Evolutionary conservation across 2,329 filamentous ascomycete species (phyloP).

Genomic region (Aspergillus arachidicola): DNA sequence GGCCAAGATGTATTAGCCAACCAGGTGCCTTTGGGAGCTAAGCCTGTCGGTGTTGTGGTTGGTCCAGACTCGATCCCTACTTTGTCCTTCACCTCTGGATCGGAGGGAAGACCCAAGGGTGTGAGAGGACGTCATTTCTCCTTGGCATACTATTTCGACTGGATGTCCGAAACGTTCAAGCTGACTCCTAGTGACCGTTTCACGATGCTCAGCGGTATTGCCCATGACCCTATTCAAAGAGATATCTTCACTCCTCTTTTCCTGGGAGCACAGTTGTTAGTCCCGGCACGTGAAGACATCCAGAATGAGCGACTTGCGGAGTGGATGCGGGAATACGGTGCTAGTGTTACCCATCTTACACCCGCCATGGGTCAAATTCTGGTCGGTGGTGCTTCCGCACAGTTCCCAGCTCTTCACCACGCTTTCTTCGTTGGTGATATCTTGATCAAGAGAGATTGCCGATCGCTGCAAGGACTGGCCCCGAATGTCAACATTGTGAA

Average conservation of each 20-base stretch:
- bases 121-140: conserved; percentile 86
- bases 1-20: conserved; percentile 69
- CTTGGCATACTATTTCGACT: conserved; percentile 82
- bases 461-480: conserved; percentile 73
- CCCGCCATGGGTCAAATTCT: conserved; percentile 96
- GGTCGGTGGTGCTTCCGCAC: conserved; percentile 76
- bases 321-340: conserved; percentile 77
- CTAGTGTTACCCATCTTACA: conserved; percentile 85
- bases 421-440: conserved; percentile 94
- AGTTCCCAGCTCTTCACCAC: conserved; percentile 74
- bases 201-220: conserved; percentile 82
- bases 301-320: conserved; percentile 81
- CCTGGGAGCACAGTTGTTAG: conserved; percentile 75
- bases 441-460: conserved; percentile 81
- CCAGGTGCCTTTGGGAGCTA: conserved; percentile 54
- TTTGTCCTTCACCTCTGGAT: conserved; percentile 72
- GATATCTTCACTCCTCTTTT: conserved; percentile 92
- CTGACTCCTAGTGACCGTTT: conserved; percentile 74
- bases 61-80: conserved; percentile 84
- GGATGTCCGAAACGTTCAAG: conserved; percentile 86
- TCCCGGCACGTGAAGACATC: conserved; percentile 82
- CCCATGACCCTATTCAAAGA: conserved; percentile 60
- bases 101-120: conserved; percentile 80
- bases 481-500: conserved; percentile 76
- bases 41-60: conserved; percentile 71